Evolutionary conservation across 768 basidiomycete genomes (phyloP).

Genomic region (Tulasnella calospora): DNA sequence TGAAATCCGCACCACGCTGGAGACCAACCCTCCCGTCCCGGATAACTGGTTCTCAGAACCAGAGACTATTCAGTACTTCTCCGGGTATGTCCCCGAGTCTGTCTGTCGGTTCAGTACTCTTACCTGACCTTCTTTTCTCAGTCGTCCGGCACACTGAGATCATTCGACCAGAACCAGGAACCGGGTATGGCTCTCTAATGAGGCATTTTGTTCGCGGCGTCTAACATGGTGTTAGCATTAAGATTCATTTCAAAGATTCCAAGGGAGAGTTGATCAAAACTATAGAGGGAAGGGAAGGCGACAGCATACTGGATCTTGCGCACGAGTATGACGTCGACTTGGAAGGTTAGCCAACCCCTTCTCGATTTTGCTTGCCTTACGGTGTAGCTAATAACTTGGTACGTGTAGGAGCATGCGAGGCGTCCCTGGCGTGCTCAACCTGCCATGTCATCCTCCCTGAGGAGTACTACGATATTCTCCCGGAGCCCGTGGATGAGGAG

Average conservation of each 20-base stretch:
- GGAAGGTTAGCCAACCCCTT: constrained; percentile 58
- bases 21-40: background rate
- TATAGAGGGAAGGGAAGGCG: constrained; percentile 88
- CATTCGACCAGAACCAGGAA: constrained; percentile 60
- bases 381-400: background rate
- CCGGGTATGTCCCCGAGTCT: background rate
- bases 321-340: constrained; percentile 95
- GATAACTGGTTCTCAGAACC: background rate
- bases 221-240: constrained; percentile 53
- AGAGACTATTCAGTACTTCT: background rate
- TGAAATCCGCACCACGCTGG: background rate
- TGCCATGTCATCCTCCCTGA: constrained; percentile 87
- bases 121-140: constrained; percentile 9
- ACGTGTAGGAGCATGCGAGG: constrained; percentile 83
- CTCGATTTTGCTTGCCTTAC: background rate
- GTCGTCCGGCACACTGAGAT: constrained; percentile 46
- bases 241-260: constrained; percentile 82
- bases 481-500: constrained; percentile 95
- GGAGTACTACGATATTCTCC: constrained; percentile 77
- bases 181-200: constrained; percentile 46
- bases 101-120: background rate
- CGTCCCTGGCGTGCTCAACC: constrained; percentile 93
- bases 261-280: constrained; percentile 81
- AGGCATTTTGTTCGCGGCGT: constrained; percentile 17
- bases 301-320: constrained; percentile 83